Evolutionary conservation across 768 basidiomycete genomes (phyloP).

Genomic region (Suillus brevipes): DNA sequence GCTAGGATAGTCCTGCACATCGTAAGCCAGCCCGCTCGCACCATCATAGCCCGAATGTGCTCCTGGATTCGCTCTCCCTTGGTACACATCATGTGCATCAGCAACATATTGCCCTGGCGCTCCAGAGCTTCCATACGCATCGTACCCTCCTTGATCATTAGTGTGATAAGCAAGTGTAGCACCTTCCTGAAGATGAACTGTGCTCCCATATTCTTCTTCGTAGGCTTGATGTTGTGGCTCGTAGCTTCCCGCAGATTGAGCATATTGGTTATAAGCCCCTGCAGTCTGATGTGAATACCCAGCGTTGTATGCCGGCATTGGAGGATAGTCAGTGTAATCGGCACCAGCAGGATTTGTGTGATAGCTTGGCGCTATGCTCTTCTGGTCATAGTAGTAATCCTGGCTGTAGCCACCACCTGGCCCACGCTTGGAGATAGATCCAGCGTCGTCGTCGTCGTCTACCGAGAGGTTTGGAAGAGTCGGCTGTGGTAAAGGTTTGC

Average conservation of each 20-base stretch:
- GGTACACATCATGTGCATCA: constrained; percentile 57
- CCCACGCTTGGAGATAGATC: constrained; percentile 56
- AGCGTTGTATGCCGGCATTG: constrained; percentile 74
- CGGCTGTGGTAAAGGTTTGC: constrained; percentile 85
- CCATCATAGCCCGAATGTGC: constrained; percentile 34
- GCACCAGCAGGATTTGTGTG: constrained; percentile 42
- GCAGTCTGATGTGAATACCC: constrained; percentile 61
- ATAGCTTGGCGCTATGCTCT: constrained; percentile 38
- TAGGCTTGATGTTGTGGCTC: constrained; percentile 46
- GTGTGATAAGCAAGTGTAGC: constrained; percentile 56
- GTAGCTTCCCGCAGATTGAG: constrained; percentile 57
- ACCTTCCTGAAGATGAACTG: constrained; percentile 53
- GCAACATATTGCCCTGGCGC: constrained; percentile 35
- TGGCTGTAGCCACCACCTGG: constrained; percentile 56
- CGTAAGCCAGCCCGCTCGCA: constrained; percentile 36
- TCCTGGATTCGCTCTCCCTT: constrained; percentile 44
- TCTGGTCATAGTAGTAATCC: constrained; percentile 57
- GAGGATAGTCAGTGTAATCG: constrained; percentile 51
- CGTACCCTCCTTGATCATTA: constrained; percentile 17
- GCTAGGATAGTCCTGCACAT: constrained; percentile 40
- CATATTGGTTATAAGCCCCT: constrained; percentile 55
- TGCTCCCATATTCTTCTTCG: constrained; percentile 72
- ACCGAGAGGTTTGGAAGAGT: constrained; percentile 92
- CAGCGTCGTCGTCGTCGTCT: constrained; percentile 70
- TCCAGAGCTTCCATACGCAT: constrained; percentile 21